These are phyloP conservation scores for Penicillium sp. DNA, from an alignment of 2,329 filamentous ascomycete species.

Conservation along the genomic window DNA sequence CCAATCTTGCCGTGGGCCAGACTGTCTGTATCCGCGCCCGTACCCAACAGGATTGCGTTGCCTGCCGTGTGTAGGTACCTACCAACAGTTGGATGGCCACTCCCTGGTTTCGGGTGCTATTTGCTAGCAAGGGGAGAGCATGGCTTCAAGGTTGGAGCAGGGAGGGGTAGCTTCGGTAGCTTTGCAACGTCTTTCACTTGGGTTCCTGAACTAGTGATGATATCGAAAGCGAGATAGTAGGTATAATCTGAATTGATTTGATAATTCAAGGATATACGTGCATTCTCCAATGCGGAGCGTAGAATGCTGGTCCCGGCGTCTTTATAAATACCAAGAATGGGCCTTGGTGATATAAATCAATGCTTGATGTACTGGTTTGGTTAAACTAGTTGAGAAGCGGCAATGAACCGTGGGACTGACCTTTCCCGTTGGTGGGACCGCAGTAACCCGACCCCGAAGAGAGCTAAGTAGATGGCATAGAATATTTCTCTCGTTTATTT, in stretches of 20 bases:
- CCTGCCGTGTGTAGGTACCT: neutral
- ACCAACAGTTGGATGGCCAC: neutral
- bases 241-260: neutral
- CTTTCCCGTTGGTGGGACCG: neutral
- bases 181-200: neutral
- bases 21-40: neutral
- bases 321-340: no score
- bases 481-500: no score
- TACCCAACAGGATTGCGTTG: neutral
- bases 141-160: neutral
- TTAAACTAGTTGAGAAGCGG: neutral
- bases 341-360: neutral
- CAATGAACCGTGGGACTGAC: neutral
- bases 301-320: neutral
- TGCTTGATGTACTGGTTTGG: neutral
- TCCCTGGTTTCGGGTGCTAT: neutral
- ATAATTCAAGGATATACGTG: neutral
- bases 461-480: no score
- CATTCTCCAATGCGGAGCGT: neutral
- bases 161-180: neutral
- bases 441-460: neutral
- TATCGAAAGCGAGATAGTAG: neutral
- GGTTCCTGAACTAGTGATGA: neutral
- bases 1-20: neutral
- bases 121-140: neutral